Conservation (phyloP, 2,329 filamentous ascomycete species). For the Microdochium bolleyi region DNA sequence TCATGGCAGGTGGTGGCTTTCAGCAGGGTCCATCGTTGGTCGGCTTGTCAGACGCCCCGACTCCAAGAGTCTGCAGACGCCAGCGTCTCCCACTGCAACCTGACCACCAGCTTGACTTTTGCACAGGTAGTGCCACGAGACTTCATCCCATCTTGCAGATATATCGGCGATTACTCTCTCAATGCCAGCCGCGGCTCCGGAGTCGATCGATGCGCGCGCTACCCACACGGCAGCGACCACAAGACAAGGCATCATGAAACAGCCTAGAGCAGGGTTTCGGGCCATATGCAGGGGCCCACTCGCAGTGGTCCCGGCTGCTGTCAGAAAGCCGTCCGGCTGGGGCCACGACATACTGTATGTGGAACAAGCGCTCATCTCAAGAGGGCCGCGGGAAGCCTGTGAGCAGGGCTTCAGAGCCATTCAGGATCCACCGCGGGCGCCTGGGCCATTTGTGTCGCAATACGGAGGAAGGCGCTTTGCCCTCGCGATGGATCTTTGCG, state of each 20-base stretch:
- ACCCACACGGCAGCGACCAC: background rate
- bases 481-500: too few relatives aligned
- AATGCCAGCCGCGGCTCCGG: background rate
- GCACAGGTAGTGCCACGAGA: background rate
- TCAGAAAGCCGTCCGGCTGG: background rate
- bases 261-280: background rate
- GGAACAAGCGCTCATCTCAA: background rate
- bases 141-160: background rate
- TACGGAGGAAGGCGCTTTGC: too few relatives aligned
- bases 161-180: background rate
- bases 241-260: background rate
- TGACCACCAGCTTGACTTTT: background rate
- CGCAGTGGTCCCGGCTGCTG: background rate
- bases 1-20: too few relatives aligned
- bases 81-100: too few relatives aligned
- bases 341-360: background rate
- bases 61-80: too few relatives aligned
- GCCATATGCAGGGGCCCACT: background rate
- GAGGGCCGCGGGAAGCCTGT: background rate
- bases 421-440: too few relatives aligned
- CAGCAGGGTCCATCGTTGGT: too few relatives aligned
- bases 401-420: too few relatives aligned
- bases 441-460: too few relatives aligned
- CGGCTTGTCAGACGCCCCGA: too few relatives aligned
- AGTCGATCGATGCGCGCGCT: background rate